Evolutionary conservation across 2,329 filamentous ascomycete genomes (phyloP), one percentile per base, ranked within the genome.

Genomic region (Beauveria australis): DNA sequence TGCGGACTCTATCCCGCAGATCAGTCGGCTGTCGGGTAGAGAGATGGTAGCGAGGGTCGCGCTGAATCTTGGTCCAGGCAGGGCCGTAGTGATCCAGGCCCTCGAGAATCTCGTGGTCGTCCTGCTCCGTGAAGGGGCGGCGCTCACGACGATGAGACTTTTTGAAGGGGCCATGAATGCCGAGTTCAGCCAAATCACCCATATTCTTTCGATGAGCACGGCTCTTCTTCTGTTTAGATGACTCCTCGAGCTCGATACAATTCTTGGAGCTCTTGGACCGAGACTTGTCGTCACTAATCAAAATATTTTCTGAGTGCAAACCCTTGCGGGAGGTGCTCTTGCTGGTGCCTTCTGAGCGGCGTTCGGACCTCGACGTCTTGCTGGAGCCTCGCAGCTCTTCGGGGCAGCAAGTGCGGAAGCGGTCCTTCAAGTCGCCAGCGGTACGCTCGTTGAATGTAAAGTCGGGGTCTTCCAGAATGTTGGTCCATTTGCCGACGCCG

Each of bases 401-500:
- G 0, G 85, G 85, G 63, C 84, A 87, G 67, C 84, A 87, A 3
- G 85, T 88, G 54, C 85, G 78, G 67, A 87, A 88, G 14, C 85
- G 78, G 69, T 88, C 85, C 68, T 88, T 88, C 55, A 88, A 70
- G 66, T 88, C 85, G 9, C 83, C 83, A 4, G 84, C 82, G 1
- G 81, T 82, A 62, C 85, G 79, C 18, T 78, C 78, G 66, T 86
- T 84, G 72, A 88, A 88, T 12, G 71, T 76, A 67, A 85, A 88
- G 47, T 79, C 79, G 0, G 78, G 71, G 63, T 88, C 85, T 54
- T 85, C 82, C 26, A 87, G 72, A 37, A 88, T 88, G 60, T 77
- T 81, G 9, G 82, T 86, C 85, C 85, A 88, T 66, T 82, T 84
- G 43, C 85, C 85, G 9, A 88, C 81, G 1, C 85, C 85, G 66